phyloP scores from a whole-genome alignment of 2,329 filamentous ascomycete species.

The Sporothrix inflata region DNA sequence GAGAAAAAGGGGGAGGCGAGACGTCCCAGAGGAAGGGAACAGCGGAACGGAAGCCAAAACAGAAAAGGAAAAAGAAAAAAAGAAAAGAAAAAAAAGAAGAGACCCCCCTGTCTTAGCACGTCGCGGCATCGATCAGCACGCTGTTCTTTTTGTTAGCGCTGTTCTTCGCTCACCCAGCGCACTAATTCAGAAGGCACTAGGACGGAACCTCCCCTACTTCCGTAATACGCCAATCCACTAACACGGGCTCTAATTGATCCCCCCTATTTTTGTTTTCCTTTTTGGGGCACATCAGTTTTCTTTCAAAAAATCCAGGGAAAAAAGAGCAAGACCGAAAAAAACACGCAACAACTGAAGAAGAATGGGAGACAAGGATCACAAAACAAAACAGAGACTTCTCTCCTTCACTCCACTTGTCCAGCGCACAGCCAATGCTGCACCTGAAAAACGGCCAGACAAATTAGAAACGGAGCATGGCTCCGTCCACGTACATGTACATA shows the following conservation, averaged over 20 bases:
- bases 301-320: neutral
- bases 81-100: neutral
- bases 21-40: constrained; percentile 2
- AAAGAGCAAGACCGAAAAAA: no score
- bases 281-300: neutral
- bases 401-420: neutral
- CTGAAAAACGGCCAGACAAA: constrained; percentile 4
- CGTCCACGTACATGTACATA: constrained; percentile 22
- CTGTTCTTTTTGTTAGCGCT: neutral
- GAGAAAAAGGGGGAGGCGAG: constrained; percentile 6
- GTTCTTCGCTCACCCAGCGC: neutral
- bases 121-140: neutral
- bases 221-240: neutral
- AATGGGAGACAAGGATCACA: neutral
- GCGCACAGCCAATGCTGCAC: neutral
- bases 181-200: neutral
- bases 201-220: neutral
- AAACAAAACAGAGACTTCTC: neutral
- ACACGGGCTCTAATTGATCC: neutral
- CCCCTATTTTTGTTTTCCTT: neutral
- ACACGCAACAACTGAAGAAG: no score
- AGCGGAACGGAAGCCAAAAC: neutral
- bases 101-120: neutral
- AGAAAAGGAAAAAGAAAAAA: neutral
- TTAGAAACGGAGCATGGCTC: neutral